Percentiles rank a stretch among this genome's conserved stretches.
Evolutionary conservation across 805 yeast genomes (phyloP).

Genomic region (Kockiozyma suomiensis): DNA sequence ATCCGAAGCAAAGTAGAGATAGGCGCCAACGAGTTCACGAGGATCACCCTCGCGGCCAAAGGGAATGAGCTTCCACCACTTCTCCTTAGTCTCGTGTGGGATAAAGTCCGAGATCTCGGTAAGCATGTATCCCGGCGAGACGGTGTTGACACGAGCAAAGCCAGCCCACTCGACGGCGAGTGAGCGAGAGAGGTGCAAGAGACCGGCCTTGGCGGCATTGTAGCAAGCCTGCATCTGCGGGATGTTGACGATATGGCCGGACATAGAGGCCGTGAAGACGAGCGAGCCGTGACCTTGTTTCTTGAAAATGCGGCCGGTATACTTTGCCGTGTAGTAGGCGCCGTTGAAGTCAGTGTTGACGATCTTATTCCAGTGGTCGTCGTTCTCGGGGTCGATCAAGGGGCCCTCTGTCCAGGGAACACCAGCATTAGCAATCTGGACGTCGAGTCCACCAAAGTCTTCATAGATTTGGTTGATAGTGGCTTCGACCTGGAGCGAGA

Average conservation of each 20-base stretch:
- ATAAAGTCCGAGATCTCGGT: conserved; percentile 55
- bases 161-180: conserved; percentile 89
- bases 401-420: conserved; percentile 77
- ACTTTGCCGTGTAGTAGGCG: conserved; percentile 73
- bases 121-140: conserved; percentile 84
- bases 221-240: conserved; percentile 88
- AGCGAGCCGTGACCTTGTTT: conserved; percentile 76
- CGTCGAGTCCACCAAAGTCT: conserved; percentile 80
- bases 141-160: conserved; percentile 79
- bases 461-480: conserved; percentile 54
- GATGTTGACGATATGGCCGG: conserved; percentile 81
- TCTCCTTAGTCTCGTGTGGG: conserved; percentile 40
- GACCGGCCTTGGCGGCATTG: conserved; percentile 85
- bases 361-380: conserved; percentile 67
- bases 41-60: conserved; percentile 76
- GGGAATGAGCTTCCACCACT: conserved; percentile 52
- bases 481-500: conserved; percentile 47
- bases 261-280: conserved; percentile 85
- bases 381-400: conserved; percentile 51
- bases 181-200: conserved; percentile 72
- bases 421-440: conserved; percentile 90
- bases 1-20: conserved; percentile 71
- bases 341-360: conserved; percentile 78
- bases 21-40: conserved; percentile 66
- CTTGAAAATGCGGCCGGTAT: conserved; percentile 73